Conservation (phyloP, 768 basidiomycete species). For the Serendipita sp. region DNA sequence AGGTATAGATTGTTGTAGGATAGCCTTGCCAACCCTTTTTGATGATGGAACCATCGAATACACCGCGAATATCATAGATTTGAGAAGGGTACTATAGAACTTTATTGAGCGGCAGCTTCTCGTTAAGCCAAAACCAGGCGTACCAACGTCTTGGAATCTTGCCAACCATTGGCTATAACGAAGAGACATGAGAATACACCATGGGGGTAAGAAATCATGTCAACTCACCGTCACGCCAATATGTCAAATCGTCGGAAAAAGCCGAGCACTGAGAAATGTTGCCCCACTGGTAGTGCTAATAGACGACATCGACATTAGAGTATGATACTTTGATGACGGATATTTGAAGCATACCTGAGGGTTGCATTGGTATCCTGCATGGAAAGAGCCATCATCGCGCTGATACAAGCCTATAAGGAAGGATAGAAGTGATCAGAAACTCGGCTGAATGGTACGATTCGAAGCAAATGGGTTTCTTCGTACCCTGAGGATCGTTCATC, state of each 20-base stretch:
- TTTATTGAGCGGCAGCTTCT: neutral
- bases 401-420: constrained; percentile 12
- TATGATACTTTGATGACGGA: no score
- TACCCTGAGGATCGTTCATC: constrained; percentile 11
- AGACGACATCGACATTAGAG: neutral
- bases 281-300: constrained; percentile 11
- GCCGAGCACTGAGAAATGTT: constrained; percentile 10
- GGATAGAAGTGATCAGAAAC: neutral
- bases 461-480: neutral
- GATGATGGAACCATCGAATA: constrained; percentile 14
- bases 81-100: constrained; percentile 10
- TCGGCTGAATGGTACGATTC: neutral
- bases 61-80: constrained; percentile 14
- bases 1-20: constrained; percentile 12
- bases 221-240: constrained; percentile 4
- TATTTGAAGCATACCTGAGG: constrained; percentile 6
- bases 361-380: constrained; percentile 12
- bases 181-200: neutral
- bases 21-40: constrained; percentile 11
- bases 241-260: constrained; percentile 8
- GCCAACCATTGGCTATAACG: constrained; percentile 2
- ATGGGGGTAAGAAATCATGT: neutral
- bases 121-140: neutral
- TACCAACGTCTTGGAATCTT: constrained; percentile 10
- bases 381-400: constrained; percentile 11